Conservation (phyloP, 2,329 filamentous ascomycete genomes). For the Trichoderma semiorbis region DNA sequence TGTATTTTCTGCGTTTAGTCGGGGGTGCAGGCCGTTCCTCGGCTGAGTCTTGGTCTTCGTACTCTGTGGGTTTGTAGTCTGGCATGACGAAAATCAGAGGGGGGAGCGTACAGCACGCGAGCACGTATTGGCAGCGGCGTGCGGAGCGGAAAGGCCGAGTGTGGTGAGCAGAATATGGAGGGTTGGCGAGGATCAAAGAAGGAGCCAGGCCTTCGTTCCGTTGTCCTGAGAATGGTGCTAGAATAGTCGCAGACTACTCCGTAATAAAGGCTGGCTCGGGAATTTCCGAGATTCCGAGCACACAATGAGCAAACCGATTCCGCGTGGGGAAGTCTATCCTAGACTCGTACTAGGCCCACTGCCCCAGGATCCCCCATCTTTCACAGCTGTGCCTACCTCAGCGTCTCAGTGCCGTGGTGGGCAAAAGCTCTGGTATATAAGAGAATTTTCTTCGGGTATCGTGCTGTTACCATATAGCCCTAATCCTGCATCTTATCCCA, state of each 20-base stretch:
- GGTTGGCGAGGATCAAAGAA: background rate
- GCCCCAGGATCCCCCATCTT: background rate
- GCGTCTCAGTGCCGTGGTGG: background rate
- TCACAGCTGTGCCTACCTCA: background rate
- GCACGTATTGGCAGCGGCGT: background rate
- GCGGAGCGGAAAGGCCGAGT: background rate
- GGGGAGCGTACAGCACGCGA: background rate
- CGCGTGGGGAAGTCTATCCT: background rate
- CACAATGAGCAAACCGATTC: background rate
- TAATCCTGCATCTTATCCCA: background rate
- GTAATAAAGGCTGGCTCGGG: background rate
- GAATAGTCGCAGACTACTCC: background rate
- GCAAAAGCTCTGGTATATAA: background rate
- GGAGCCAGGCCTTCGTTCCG: background rate
- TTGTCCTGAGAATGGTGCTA: background rate
- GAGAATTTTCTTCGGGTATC: background rate
- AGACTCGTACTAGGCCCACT: background rate
- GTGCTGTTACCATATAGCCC: background rate
- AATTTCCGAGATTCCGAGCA: background rate
- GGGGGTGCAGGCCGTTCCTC: background rate
- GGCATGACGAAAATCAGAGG: background rate
- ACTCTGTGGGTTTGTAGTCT: background rate
- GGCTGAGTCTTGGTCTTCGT: background rate
- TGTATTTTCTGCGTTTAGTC: slow-evolving; percentile 32
- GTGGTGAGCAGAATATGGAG: background rate